Base-by-base conservation (phyloP, 2,329 filamentous ascomycete genomes). In the Clarireedia homoeocarpa region DNA sequence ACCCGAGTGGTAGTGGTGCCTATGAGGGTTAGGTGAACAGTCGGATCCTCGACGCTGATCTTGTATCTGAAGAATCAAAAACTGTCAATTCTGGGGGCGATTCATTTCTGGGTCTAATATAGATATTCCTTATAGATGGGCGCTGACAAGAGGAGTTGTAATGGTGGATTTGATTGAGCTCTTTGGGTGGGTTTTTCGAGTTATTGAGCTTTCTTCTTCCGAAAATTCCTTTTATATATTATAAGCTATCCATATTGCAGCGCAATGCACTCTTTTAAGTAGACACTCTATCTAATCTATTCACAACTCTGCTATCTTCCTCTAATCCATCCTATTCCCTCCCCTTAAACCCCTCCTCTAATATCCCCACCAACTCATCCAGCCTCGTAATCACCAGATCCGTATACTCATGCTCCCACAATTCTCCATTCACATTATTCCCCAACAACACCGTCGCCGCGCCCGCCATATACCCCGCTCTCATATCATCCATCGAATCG, bases 401-500 rank as follows among this genome's bases (percentile, higher is more conserved):
- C 0, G 89, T 95, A 69, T 90, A 82, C 61, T 84, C 79, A 67
- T 95, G 88, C 24, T 81, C 76, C 6, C 77, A 81, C 57, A 96
- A 69, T 61, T 86, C 78, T 55, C 71, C 71, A 68, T 96, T 96
- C n/a, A 80, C 84, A n/a, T 89, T 83, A 66, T 95, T 95, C 15
- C 86, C 79, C 46, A 99, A 75, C 68, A 97, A 69, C n/a, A 97
- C 91, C 0, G 94, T 97, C 36, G 90, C 88, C 1, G 91, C 89
- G 1, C 92, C 92, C 0, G 92, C 92, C 52, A 77, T 78, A 58
- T 86, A 81, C 0, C 94, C 92, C 0, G 92, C 90, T 6, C 86
- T 88, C 83, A 97, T 95, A 69, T 99, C 94, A 70, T 97, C 94
- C 55, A 95, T 83, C 15, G 86, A 91, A 68, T 92, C 88, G 4